phyloP scores from a whole-genome alignment of 352 stramenopile species.

The Globisporangium mamillatum region DNA sequence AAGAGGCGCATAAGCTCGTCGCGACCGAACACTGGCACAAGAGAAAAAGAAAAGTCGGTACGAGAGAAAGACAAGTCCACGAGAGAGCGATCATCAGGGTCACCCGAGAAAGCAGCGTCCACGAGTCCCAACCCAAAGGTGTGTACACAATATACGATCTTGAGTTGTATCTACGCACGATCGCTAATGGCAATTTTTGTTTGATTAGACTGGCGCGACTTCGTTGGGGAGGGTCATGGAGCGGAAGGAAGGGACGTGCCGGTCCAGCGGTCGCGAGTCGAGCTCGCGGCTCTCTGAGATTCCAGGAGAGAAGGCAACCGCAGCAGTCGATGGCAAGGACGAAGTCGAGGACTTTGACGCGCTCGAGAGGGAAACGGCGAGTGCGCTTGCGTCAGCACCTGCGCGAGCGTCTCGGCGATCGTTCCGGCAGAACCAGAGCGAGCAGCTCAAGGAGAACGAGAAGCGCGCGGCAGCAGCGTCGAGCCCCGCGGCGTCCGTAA shows the following conservation, averaged over 20 bases:
- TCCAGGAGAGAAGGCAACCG: not conserved
- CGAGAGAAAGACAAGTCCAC: not conserved
- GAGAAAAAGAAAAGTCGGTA: not conserved
- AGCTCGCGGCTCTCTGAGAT: constrained; percentile 8
- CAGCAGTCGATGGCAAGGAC: constrained; percentile 11
- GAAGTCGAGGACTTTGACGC: constrained; percentile 14
- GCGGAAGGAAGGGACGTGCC: constrained; percentile 10
- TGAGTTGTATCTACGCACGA: not conserved
- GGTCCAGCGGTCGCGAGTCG: constrained; percentile 15
- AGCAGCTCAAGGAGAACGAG: constrained; percentile 5
- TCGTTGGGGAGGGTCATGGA: constrained; percentile 14
- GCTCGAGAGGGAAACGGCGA: constrained; percentile 19
- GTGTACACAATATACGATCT: not conserved
- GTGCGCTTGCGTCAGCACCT: not conserved
- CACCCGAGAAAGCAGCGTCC: not conserved
- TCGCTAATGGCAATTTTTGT: too few relatives aligned
- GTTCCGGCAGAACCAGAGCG: constrained; percentile 4
- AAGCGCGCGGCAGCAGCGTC: not conserved
- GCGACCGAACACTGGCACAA: not conserved
- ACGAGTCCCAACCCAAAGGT: constrained; percentile 10
- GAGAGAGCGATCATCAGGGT: constrained; percentile 3
- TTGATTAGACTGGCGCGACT: not conserved
- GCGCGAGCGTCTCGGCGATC: not conserved
- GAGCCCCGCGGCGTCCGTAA: constrained; percentile 4
- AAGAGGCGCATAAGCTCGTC: not conserved